Evolutionary conservation across 352 stramenopile species (phyloP).

Genomic region (Pythium volutum): DNA sequence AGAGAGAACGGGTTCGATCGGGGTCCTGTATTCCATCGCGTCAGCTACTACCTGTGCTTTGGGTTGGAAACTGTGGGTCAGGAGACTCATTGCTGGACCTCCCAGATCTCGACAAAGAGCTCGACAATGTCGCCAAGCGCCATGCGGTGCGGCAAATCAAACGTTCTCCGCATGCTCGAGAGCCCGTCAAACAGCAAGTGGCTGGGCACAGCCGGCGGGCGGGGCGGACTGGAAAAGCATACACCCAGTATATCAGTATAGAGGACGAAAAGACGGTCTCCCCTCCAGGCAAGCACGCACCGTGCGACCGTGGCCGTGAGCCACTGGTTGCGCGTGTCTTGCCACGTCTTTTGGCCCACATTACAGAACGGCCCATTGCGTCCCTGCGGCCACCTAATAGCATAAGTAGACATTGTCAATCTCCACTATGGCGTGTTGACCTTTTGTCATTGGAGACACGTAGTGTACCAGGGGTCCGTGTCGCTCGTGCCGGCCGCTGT

Average conservation of each 20-base stretch:
- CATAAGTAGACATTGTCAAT: background rate
- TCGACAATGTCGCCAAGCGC: constrained; percentile 80
- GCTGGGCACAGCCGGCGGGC: constrained; percentile 59
- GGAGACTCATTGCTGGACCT: constrained; percentile 65
- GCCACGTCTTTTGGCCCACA: constrained; percentile 71
- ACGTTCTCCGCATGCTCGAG: constrained; percentile 83
- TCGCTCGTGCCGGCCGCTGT: constrained; percentile 73
- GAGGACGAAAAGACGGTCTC: no score
- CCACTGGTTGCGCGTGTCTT: constrained; percentile 67
- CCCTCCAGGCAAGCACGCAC: constrained; percentile 27
- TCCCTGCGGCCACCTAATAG: constrained; percentile 72
- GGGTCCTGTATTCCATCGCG: constrained; percentile 12
- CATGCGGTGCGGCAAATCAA: constrained; percentile 85
- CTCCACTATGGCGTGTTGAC: no score
- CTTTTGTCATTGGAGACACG: no score
- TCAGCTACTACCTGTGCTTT: background rate
- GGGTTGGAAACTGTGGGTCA: background rate
- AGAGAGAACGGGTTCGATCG: background rate
- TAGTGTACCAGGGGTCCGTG: constrained; percentile 52
- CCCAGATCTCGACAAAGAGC: constrained; percentile 88
- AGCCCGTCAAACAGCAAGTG: constrained; percentile 82
- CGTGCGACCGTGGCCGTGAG: constrained; percentile 63
- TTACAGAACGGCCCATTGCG: constrained; percentile 87
- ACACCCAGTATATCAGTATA: constrained; percentile 10
- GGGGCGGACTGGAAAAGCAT: constrained; percentile 49